Percentiles rank a stretch among this genome's conserved stretches.
phyloP scores from a whole-genome alignment of 2,329 filamentous ascomycete species.

The Hypoxylon sp. region DNA sequence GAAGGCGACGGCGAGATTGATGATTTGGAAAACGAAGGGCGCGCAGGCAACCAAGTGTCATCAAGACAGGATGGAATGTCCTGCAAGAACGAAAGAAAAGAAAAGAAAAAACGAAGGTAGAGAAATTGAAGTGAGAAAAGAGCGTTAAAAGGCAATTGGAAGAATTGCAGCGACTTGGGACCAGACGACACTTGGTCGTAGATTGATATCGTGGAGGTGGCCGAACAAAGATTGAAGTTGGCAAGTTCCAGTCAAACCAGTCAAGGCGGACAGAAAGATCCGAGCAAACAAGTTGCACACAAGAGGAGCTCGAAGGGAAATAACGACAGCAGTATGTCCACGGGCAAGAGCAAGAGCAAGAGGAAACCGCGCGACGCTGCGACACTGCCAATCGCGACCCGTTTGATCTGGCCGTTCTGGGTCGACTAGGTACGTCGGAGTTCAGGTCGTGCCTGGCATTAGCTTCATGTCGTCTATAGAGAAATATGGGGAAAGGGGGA shows the following conservation, averaged over 20 bases:
- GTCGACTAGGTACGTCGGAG: conserved; percentile 18
- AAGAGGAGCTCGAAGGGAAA: conserved; percentile 28
- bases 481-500: conserved; percentile 40
- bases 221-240: conserved; percentile 32
- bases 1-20: conserved; percentile 33
- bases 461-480: conserved; percentile 40
- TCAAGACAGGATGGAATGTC: conserved; percentile 48
- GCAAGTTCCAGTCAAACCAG: conserved; percentile 30
- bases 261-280: conserved; percentile 31
- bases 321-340: conserved; percentile 9
- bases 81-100: conserved; percentile 29
- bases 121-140: conserved; percentile 42
- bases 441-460: conserved; percentile 43
- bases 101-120: conserved; percentile 42
- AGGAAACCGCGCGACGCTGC: conserved; percentile 7
- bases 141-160: conserved; percentile 39
- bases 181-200: conserved; percentile 40
- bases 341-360: conserved; percentile 8
- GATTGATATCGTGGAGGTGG: conserved; percentile 30
- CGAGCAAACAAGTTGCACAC: conserved; percentile 34
- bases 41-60: conserved; percentile 41
- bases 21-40: conserved; percentile 41
- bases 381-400: conserved; percentile 30
- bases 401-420: conserved; percentile 9
- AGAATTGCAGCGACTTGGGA: conserved; percentile 30